Evolutionary conservation across 306 rosid genomes (phyloP).

Genomic region (Mimosa pudica): DNA sequence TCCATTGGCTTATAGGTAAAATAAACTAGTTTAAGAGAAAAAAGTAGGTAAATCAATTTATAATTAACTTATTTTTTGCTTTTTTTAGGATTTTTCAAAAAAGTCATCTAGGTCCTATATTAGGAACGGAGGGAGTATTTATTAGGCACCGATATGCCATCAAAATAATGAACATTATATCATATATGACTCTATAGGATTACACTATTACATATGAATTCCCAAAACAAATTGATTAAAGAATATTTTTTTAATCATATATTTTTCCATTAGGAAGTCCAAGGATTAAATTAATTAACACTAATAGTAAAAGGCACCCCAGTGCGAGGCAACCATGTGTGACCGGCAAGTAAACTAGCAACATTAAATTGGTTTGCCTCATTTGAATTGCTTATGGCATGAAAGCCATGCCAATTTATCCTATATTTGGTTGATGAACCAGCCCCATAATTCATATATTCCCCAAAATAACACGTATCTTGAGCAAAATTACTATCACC

Average conservation of each 20-base stretch:
- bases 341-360: neutral
- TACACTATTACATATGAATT: neutral
- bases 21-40: too few relatives aligned
- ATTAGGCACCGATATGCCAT: too few relatives aligned
- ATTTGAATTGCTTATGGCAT: constrained; percentile 45
- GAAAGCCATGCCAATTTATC: constrained; percentile 70
- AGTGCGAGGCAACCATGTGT: neutral
- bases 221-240: neutral
- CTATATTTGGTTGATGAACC: constrained; percentile 54
- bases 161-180: too few relatives aligned
- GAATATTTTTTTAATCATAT: too few relatives aligned
- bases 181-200: too few relatives aligned
- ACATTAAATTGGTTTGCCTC: neutral
- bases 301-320: neutral
- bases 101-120: too few relatives aligned
- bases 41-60: too few relatives aligned
- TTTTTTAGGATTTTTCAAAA: too few relatives aligned
- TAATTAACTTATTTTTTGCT: too few relatives aligned
- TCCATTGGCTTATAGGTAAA: too few relatives aligned
- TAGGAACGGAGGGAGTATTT: too few relatives aligned
- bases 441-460: constrained; percentile 67
- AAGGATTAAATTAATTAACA: constrained; percentile 18
- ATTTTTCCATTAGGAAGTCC: neutral
- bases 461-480: constrained; percentile 56
- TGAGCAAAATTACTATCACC: constrained; percentile 42